A percentile compares a stretch with the other conserved stretches of the same genome.
Conservation (phyloP, 2,329 filamentous ascomycete species). For the Calonectria leucothoes region DNA sequence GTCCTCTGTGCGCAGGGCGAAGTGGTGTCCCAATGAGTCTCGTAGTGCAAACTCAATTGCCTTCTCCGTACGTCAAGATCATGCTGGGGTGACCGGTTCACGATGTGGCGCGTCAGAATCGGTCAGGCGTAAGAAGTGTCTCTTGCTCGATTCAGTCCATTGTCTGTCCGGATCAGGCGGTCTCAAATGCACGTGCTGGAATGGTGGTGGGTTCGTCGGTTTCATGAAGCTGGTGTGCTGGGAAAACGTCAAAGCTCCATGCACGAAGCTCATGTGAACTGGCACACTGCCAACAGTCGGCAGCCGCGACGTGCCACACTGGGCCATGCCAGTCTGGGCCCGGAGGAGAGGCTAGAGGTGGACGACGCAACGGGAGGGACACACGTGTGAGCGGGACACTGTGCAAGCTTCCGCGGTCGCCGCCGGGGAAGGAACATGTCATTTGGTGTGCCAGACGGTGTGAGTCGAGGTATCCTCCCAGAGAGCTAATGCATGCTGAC, state of each 20-base stretch:
- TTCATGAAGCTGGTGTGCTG: conserved; percentile 11
- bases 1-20: neutral
- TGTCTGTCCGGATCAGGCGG: conserved; percentile 14
- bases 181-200: conserved; percentile 30
- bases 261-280: conserved; percentile 21
- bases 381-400: conserved; percentile 35
- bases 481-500: conserved; percentile 40
- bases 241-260: conserved; percentile 9
- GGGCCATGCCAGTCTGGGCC: neutral
- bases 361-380: conserved; percentile 30
- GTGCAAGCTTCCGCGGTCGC: conserved; percentile 37
- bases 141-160: conserved; percentile 10
- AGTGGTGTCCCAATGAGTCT: neutral
- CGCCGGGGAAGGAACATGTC: conserved; percentile 26
- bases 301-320: conserved; percentile 16
- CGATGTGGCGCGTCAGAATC: conserved; percentile 6
- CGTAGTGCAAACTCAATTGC: conserved; percentile 21
- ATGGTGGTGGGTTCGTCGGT: conserved; percentile 29
- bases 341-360: conserved; percentile 6
- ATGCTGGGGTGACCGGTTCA: neutral
- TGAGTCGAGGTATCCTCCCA: conserved; percentile 31
- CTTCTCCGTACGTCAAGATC: neutral
- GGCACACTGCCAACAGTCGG: conserved; percentile 15
- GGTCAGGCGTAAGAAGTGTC: conserved; percentile 18
- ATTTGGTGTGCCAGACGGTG: conserved; percentile 27